Base-by-base conservation (phyloP, 495 filamentous ascomycete genomes). In the Geoglossum glabrum region DNA sequence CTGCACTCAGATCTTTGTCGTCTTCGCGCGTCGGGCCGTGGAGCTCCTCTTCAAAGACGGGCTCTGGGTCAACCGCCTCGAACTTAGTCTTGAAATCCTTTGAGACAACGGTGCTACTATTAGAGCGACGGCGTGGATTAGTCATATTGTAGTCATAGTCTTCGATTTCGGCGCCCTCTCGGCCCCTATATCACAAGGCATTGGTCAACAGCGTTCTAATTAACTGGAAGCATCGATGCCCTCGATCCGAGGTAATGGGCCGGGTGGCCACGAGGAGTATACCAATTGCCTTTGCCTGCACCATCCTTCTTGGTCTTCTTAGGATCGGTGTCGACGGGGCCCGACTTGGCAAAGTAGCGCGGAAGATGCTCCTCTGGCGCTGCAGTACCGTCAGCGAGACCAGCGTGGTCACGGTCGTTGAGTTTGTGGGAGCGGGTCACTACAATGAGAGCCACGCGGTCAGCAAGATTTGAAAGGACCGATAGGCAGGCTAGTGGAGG, bases 231-330 rank as follows among this genome's bases (percentile, higher is more conserved):
- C 49, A 25, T 56, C 31, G 58, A 58, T 59, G 36, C 19, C 49
- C 11, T 11, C 57, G 38, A 46, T 36, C 40, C 34, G 17, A 51
- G n/a, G 31, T 1, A 28, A 50, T 21, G 11, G 26, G 25, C 25
- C 30, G 23, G 6, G n/a, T n/a, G 25, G 25, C 30, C 17, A 17
- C 1, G 49, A 52, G 23, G 49, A 15, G 26, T 27, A 19, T 78
- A 95, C 90, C 90, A 97, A 70, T 95, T 95, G 68, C 83, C 86
- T 69, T 87, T 92, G 45, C 90, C 90, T 54, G 80, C 85, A 55
- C 90, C 90, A 61, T 95, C 85, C 76, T 97, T 97, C 82, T 96
- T 96, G 62, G 83, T 85, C 78, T 92, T 92, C 70, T 86, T 86
- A 43, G 90, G 92, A 65, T 93, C 84, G 62, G 73, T 71, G 65